Evolutionary conservation across 176 grass and related monocot genomes (phyloP), one percentile per base, ranked within the genome.

Genomic region (Rhynchospora tenuis): DNA sequence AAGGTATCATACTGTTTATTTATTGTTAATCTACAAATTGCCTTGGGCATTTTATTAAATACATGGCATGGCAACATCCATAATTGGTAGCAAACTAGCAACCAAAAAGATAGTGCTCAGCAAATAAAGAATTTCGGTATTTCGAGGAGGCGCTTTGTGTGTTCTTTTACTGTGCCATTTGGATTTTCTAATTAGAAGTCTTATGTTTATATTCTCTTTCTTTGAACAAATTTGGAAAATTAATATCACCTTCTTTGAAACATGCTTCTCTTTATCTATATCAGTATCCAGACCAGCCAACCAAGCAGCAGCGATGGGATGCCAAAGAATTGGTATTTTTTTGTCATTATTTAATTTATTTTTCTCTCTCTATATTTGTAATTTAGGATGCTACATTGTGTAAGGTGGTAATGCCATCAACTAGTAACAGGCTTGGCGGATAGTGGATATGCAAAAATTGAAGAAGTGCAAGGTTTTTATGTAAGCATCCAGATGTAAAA

Each of bases 261-360:
- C 69, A 68, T 59, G 19, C 44, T 88, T 54, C 10, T 52, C 26
- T 29, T n/a, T 48, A 38, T 13, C 58, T 13, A 84, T 90, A 3
- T 83, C 91, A 99, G 96, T 99, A 91, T 84, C 96, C 91, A 62
- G 96, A 99, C 58, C 82, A 92, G 57, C 93, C 96, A 63, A 92
- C 91, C 3, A 93, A 88, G 81, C 96, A 99, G 66, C 96, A 99
- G 62, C 95, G 86, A 86, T 80, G 86, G 28, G 93, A 99, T 86
- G 96, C 75, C 1, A 99, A 95, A 79, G 96, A 95, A 81, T 61
- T 99, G 93, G 96, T 99, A 93, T 65, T 90, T 3, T 68, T n/a
- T 26, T n/a, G n/a, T n/a, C n/a, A 59, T 50, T 10, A n/a, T 57
- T 57, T 13, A n/a, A n/a, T n/a, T n/a, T n/a, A n/a, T n/a, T 84